A percentile compares a stretch with the other conserved stretches of the same genome.
phyloP scores from a whole-genome alignment of 2,329 filamentous ascomycete species.

The Alternaria consortialis region DNA sequence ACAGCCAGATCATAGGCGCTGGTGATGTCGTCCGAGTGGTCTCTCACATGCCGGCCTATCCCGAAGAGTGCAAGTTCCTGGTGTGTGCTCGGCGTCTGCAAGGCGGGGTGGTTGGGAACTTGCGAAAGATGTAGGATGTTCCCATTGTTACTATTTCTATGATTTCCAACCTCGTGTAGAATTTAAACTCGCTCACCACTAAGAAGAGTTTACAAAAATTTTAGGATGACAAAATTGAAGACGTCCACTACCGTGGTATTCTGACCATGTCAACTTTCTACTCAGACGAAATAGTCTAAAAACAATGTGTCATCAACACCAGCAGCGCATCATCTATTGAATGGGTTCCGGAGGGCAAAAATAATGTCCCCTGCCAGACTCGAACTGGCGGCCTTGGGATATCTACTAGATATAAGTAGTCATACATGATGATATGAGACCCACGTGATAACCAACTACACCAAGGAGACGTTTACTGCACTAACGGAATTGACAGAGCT shows the following conservation, averaged over 20 bases:
- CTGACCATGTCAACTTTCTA: not conserved
- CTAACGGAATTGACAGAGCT: not conserved
- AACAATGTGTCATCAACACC: not conserved
- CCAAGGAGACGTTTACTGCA: constrained; percentile 15
- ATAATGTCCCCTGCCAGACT: constrained; percentile 17
- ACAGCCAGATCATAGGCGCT: too few species aligned
- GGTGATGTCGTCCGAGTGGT: too few species aligned
- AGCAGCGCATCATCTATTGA: rapidly evolving
- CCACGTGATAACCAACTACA: constrained; percentile 24
- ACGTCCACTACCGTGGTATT: not conserved
- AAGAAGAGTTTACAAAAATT: not conserved
- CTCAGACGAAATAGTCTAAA: not conserved
- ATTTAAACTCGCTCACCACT: not conserved
- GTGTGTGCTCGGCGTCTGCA: too few species aligned
- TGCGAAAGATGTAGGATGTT: too few species aligned
- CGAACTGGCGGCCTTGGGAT: constrained; percentile 21
- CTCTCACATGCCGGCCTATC: too few species aligned
- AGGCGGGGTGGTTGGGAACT: too few species aligned
- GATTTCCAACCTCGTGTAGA: too few species aligned
- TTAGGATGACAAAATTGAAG: not conserved
- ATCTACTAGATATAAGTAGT: constrained; percentile 7
- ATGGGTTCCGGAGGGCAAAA: not conserved
- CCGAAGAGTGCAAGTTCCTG: too few species aligned
- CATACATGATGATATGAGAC: constrained; percentile 15
- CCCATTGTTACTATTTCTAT: not conserved